Evolutionary conservation across 495 filamentous ascomycete genomes (phyloP), one percentile per base, ranked within the genome.

Genomic region (Glonium stellatum): DNA sequence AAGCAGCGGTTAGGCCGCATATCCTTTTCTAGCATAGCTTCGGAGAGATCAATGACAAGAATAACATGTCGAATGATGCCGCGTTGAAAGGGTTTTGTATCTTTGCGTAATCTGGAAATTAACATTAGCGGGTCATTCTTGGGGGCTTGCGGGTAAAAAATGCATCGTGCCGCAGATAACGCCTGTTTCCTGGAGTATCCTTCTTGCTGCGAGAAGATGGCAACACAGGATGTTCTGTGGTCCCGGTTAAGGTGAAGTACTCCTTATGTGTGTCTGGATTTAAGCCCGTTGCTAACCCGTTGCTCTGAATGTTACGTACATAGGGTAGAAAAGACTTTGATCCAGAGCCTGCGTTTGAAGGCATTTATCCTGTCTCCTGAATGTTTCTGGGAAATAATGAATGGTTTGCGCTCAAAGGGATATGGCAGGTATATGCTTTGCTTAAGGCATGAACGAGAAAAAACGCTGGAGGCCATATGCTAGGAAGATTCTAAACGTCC

Each of bases 61-160:
- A 96, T 85, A 23, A 97, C 74, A 71, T 97, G 93, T 51, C 93
- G 87, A 71, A 98, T 97, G 54, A 98, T 98, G 51, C 93, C 93
- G 58, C 93, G 85, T 72, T 98, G 93, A 23, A 97, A 74, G 25
- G 93, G 93, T 18, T 91, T 96, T 5, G 92, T 97, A 69, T 98
- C 93, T 72, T 86, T 85, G 55, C 96, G 78, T 42, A 96, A 74
- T 70, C 87, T 90, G 66, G 15, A 19, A 25, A 23, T 8, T 15
- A 23, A 10, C 21, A 49, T n/a, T 13, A 19, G 12, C 34, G 11
- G 12, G 35, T 64, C 46, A n/a, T 31, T 4, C 21, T 23, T 13
- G 1, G 22, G 2, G 21, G 21, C 12, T 31, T 18, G 21, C 22
- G 8, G 19, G 15, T 19, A 13, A 18, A 4, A n/a, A 51, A 31